Evolutionary conservation across 2,329 filamentous ascomycete genomes (phyloP), one percentile per base, ranked within the genome.

Genomic region (Fusarium burgessii): DNA sequence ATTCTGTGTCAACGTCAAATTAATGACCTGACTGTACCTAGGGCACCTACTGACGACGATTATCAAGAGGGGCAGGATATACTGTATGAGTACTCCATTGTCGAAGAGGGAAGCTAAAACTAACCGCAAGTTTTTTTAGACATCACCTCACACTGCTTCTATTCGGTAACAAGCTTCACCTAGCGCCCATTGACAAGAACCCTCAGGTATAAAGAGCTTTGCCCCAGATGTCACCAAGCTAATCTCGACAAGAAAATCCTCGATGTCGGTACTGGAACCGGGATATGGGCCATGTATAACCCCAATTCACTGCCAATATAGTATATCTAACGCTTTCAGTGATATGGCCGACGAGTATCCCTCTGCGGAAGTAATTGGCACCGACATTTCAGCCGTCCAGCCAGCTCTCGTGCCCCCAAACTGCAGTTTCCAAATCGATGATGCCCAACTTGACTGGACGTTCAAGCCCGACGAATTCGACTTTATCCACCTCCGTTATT

Each of bases 261-360:
- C 25, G 86, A 89, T 69, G 78, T 89, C n/a, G 85, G 86, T 32
- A 89, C 87, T 8, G 88, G 88, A 14, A 87, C 86, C 3, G 88
- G 88, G 5, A 85, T 87, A 66, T 89, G 87, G 87, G 84, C 87
- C 13, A 78, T 74, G 75, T 62, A 27, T 17, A 55, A 33, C 38
- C 33, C 35, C 7, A 8, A 33, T 17, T 12, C 5, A 14, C n/a
- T 4, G 6, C 6, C 12, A 6, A 20, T 7, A 7, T 45, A 17
- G 14, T 8, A 33, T 50, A 18, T 46, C 32, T 45, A 9, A 42
- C 2, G 5, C 14, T 20, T 7, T 2, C 32, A 74, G 73, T n/a
- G 77, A 80, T 27, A 68, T 80, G 17, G 79, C 76, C 18, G 77
- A 80, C 12, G 42, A 69, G 10, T 76, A 74, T 35, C 78, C 80